A percentile compares a stretch with the other conserved stretches of the same genome.
Conservation (phyloP, 306 rosid genomes). For the Carpinus fangiana region DNA sequence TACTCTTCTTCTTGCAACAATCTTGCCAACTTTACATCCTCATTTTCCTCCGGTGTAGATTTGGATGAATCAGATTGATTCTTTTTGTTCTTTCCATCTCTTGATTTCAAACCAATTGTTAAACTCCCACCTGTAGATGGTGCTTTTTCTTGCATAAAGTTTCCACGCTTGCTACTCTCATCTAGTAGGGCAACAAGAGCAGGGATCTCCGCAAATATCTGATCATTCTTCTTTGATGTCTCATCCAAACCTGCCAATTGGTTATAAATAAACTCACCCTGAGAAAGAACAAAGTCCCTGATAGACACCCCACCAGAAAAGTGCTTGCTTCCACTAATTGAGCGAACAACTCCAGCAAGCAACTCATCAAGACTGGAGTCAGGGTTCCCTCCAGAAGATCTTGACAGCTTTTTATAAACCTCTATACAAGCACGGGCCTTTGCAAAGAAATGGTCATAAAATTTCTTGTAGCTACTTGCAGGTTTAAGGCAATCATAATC, state of each 20-base stretch:
- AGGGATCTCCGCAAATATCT: conserved; percentile 54
- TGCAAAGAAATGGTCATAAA: conserved; percentile 63
- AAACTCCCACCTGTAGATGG: conserved; percentile 44
- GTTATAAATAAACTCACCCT: conserved; percentile 78
- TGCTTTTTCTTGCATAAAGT: conserved; percentile 32
- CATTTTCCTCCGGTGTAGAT: conserved; percentile 53
- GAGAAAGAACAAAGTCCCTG: conserved; percentile 71
- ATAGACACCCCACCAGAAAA: conserved; percentile 67
- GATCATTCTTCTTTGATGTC: conserved; percentile 60
- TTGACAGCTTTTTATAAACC: conserved; percentile 67
- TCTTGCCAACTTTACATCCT: conserved; percentile 73
- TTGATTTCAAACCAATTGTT: conserved; percentile 47
- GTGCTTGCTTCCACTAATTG: conserved; percentile 66
- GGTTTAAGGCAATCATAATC: conserved; percentile 81
- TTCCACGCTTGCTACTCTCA: conserved; percentile 51
- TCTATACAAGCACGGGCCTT: conserved; percentile 76
- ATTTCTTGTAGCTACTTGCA: conserved; percentile 66
- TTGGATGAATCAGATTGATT: conserved; percentile 33
- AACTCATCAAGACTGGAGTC: conserved; percentile 73
- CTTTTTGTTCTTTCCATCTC: conserved; percentile 26
- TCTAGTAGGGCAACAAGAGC: conserved; percentile 71
- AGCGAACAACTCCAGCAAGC: conserved; percentile 81
- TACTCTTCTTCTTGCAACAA: conserved; percentile 87
- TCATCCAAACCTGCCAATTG: conserved; percentile 82
- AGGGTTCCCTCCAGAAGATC: conserved; percentile 67